Base-by-base conservation (phyloP, 1,139 yeast genomes). In the Pichia sp. region DNA sequence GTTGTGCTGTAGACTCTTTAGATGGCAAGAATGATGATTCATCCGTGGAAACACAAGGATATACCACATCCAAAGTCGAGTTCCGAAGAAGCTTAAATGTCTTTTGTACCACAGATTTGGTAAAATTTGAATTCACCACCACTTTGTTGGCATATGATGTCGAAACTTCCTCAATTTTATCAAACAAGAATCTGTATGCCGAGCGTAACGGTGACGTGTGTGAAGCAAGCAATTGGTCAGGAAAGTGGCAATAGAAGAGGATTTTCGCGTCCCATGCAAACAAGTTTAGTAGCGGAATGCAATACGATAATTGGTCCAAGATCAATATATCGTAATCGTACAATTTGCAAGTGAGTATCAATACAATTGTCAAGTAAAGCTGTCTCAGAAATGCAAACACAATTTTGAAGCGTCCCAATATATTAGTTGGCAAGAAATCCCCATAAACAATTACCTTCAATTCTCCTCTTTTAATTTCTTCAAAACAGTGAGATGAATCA, bases 161-260 rank as follows among this genome's bases (percentile, higher is more conserved):
- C 4, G 94, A 72, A 65, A 83, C 68, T 47, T 84, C 87, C 59
- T 91, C 99, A 18, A 83, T 61, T 32, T 64, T 51, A 59, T 91
- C 95, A 58, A 91, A 91, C 0, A 96, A 94, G 5, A 72, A 40
- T 43, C 99, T 66, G 58, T 91, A 91, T 1, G 83, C 37, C 40
- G 62, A 63, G 49, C 86, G 81, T 12, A 82, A 27, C 2, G 69
- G 32, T 4, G 80, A 66, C 1, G 67, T 63, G 34, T 80, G 77
- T 19, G 67, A 65, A 0, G 96, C 78, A 34, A 91, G 62, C 32
- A 82, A 64, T 53, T 84, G 84, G 58, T 91, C 99, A 0, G 99
- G 98, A 59, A 91, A 91, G 61, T 91, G 99, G 51, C 98, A 88
- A 58, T 91, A 91, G 55, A 91, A 91, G 35, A 91, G 59, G 5